phyloP scores from a whole-genome alignment of 345 rosid genomes.

The Fremontodendron californicum region DNA sequence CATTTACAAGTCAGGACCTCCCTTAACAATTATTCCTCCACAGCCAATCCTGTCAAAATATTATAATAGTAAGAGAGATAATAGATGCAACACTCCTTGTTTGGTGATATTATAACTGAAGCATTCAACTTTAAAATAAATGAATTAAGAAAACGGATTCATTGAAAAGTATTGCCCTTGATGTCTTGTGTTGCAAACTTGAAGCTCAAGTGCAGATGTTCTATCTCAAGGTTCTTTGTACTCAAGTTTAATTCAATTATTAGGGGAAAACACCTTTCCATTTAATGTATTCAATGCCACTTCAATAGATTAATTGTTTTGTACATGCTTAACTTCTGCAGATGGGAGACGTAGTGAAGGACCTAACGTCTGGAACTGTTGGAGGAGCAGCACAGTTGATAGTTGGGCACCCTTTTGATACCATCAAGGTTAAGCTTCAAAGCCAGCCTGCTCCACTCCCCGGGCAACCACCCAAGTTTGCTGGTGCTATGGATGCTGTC shows the following conservation, averaged over 20 bases:
- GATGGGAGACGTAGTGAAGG: conserved; percentile 94
- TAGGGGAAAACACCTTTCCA: neutral
- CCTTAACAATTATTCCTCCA: neutral
- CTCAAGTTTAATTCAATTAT: neutral
- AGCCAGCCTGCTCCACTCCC: conserved; percentile 86
- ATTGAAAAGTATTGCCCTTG: neutral
- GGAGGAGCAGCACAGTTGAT: conserved; percentile 96
- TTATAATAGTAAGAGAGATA: neutral
- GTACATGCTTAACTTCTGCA: conserved; percentile 24
- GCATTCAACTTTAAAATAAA: neutral
- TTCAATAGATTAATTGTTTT: neutral
- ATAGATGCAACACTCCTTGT: neutral
- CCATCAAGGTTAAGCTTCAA: conserved; percentile 98
- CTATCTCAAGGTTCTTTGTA: neutral
- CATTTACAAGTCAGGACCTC: neutral
- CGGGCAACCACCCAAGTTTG: conserved; percentile 71
- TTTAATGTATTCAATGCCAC: neutral
- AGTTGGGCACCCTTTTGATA: conserved; percentile 94
- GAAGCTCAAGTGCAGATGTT: neutral
- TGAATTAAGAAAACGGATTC: too few species aligned
- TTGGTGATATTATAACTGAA: neutral
- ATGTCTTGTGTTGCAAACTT: neutral
- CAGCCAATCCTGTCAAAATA: neutral
- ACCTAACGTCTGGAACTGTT: conserved; percentile 80
- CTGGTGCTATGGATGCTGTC: conserved; percentile 90